Evolutionary conservation across 306 rosid species (phyloP), one percentile per base, ranked within the genome.

Genomic region (Acmispon strigosus): DNA sequence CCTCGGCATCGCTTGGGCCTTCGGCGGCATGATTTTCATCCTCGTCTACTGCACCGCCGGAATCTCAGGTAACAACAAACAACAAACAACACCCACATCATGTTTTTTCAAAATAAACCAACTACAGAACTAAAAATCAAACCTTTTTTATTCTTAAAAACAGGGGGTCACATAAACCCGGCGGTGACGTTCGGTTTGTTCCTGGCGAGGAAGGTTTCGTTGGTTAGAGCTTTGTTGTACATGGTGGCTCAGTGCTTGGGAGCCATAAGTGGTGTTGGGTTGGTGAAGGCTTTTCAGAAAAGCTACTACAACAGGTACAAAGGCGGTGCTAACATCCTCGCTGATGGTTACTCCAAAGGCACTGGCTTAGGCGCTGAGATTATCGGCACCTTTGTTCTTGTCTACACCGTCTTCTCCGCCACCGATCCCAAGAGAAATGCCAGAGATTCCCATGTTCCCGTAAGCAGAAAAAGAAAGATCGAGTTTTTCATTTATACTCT

Each of bases 1-100:
- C 62, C 87, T 83, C 16, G 87, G 87, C 51, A 79, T 83, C 65
- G 87, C 87, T 5, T 83, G 84, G 87, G 80, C 87, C 20, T 80
- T 84, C 22, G 87, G 88, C 3, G 88, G 88, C 83, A 84, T 81
- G 88, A 84, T 83, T 6, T 83, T 83, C 27, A 43, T 83, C 19
- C 86, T 83, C n/a, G 86, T 83, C 42, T 83, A 82, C 55, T 78
- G 86, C 81, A 82, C 86, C 17, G 86, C 86, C 24, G 83, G 86
- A 34, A 82, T 82, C 7, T 82, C 83, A 1, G 83, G 86, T 82
- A 73, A 61, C 0, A 17, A 41, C 4, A 20, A 20, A 42, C 0
- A 11, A 43, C 7, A 6, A 48, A 48, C 7, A 9, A 10, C 2
- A 45, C 14, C 37, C 0, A 10, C 2, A 6, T 9, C 24, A 47